A percentile compares a stretch with the other conserved stretches of the same genome.
phyloP scores from a whole-genome alignment of 129 eudicot species.

The Saussurea involucrata region DNA sequence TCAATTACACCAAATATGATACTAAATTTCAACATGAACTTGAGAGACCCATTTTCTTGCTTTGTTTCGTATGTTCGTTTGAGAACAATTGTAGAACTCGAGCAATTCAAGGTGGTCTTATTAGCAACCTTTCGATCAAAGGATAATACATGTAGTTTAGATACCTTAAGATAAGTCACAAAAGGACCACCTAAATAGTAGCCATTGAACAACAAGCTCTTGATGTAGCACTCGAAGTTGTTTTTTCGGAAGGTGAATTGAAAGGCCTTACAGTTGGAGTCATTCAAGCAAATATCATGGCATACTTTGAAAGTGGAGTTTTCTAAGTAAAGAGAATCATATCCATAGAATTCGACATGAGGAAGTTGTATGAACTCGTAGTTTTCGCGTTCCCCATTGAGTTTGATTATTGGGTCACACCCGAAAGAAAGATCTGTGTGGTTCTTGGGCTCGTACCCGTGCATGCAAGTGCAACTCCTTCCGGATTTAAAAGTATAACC shows the following conservation, averaged over 20 bases:
- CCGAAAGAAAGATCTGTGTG: too few species aligned
- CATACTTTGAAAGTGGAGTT: constrained; percentile 13
- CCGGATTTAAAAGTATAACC: too few species aligned
- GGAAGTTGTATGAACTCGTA: not conserved
- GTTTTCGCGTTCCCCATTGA: not conserved
- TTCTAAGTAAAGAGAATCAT: not conserved
- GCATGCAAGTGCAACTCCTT: too few species aligned
- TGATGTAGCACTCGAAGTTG: constrained; percentile 20
- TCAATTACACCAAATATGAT: constrained; percentile 25
- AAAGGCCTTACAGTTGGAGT: constrained; percentile 30
- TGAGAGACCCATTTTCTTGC: constrained; percentile 1
- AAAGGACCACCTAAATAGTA: constrained; percentile 1
- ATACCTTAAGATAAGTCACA: constrained; percentile 6
- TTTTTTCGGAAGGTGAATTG: constrained; percentile 8
- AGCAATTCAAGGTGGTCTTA: not conserved
- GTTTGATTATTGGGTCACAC: too few species aligned
- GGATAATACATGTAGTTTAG: constrained; percentile 3
- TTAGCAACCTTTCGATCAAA: not conserved
- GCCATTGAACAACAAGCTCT: constrained; percentile 20
- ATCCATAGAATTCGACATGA: constrained; percentile 29
- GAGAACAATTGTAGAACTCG: not conserved
- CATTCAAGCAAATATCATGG: constrained; percentile 9
- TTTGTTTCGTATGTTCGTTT: not conserved
- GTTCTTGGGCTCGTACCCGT: too few species aligned
- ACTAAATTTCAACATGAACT: constrained; percentile 31